A percentile compares a stretch with the other conserved stretches of the same genome.
These are phyloP conservation scores for Ustilago sp. DNA, from an alignment of 1,284 basidiomycete species.

Conservation along the genomic window DNA sequence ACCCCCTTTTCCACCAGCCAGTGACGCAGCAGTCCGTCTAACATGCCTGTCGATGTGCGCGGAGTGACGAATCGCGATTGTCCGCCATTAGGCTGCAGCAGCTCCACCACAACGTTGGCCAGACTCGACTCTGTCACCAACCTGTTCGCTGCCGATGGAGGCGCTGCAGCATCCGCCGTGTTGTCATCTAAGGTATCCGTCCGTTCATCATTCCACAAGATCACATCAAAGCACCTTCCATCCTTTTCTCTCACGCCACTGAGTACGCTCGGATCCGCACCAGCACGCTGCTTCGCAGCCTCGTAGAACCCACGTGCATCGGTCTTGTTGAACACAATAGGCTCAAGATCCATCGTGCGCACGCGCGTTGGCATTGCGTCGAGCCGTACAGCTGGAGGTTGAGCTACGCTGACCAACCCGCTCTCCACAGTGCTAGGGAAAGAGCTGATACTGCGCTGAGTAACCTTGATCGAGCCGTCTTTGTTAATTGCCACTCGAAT, in stretches of 20 bases:
- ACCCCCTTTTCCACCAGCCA: slow-evolving; percentile 40
- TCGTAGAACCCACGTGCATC: slow-evolving; percentile 51
- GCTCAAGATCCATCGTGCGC: slow-evolving; percentile 44
- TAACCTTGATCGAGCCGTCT: slow-evolving; percentile 34
- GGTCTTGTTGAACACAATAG: slow-evolving; percentile 55
- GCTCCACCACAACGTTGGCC: slow-evolving; percentile 46
- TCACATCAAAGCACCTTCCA: slow-evolving; percentile 43
- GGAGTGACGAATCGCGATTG: slow-evolving; percentile 43
- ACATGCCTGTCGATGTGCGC: slow-evolving; percentile 32
- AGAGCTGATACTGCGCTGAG: slow-evolving; percentile 30
- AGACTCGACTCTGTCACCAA: slow-evolving; percentile 48
- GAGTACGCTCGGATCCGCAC: slow-evolving; percentile 37
- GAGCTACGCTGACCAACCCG: slow-evolving; percentile 1
- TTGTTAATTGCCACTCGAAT: slow-evolving; percentile 37
- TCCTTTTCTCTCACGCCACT: slow-evolving; percentile 42
- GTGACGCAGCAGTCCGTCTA: slow-evolving; percentile 44
- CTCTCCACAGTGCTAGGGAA: slow-evolving; percentile 30
- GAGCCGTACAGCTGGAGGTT: slow-evolving; percentile 32
- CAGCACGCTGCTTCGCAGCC: slow-evolving; percentile 39
- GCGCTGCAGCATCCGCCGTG: neutral
- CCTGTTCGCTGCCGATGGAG: neutral
- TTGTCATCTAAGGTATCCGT: slow-evolving; percentile 11
- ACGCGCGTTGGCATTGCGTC: slow-evolving; percentile 41
- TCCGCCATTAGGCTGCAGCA: slow-evolving; percentile 7
- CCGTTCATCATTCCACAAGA: slow-evolving; percentile 52